Base-by-base conservation (phyloP, 768 basidiomycete species). In the Pulveroboletus frians region DNA sequence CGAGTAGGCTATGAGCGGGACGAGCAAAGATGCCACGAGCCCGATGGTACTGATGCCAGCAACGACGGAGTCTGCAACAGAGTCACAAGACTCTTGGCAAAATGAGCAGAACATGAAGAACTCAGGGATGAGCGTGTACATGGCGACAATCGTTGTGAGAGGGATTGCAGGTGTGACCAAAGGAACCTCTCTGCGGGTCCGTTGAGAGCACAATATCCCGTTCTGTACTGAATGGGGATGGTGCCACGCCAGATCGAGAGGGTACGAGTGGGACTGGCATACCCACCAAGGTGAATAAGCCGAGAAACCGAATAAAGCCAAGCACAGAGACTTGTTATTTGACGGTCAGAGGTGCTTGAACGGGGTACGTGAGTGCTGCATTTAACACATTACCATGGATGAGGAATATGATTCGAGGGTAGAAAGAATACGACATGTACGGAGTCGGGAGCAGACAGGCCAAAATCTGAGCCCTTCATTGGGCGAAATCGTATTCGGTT, bases 91-190 rank as follows among this genome's bases (percentile, higher is more conserved):
- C 23, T 6, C 23, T 26, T 26, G 23, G 5, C 23, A 6, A 26
- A 26, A 4, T 21, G 30, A 62, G 3, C 56, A 53, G 4, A 80
- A 67, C 0, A 10, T 17, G 7, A 50, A 44, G 17, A 80, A 73
- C 15, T 58, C 42, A 1, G 77, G 76, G 41, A 81, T 79, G 23
- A 72, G 67, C 0, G 74, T 64, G 54, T 74, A 79, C n/a, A 72
- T 65, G 45, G 79, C 62, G 35, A 74, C 69, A 18, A 64, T n/a
- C 71, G 73, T 13, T 58, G 47, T 0, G 70, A 68, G 51, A 76
- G 63, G 23, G 62, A 58, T 1, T 55, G 37, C 6, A 67, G 29
- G 49, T 77, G 77, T 0, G 54, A 63, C 0, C 41, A 34, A 0
- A 80, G 78, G 0, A 82, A 71, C 3, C 57, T 58, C 30, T 59